phyloP scores from a whole-genome alignment of 129 eudicot species.

The Gnaphalium uliginosum region DNA sequence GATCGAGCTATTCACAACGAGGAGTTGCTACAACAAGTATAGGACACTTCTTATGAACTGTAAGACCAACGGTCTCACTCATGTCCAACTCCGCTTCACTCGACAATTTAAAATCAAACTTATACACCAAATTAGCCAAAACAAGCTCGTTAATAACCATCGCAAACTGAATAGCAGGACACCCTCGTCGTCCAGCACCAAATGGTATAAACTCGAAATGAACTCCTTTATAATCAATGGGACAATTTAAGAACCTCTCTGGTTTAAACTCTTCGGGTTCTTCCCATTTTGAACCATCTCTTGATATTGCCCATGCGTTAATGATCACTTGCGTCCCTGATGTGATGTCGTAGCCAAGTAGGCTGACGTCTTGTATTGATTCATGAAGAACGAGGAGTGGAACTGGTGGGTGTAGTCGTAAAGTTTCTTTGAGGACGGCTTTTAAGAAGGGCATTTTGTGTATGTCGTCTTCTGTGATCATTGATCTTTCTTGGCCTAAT shows the following conservation, averaged over 20 bases:
- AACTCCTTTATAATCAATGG: conserved; percentile 46
- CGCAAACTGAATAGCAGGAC: conserved; percentile 60
- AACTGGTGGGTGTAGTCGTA: conserved; percentile 47
- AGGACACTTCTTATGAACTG: conserved; percentile 44
- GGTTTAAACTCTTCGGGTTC: conserved; percentile 57
- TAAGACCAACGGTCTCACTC: conserved; percentile 46
- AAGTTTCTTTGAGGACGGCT: conserved; percentile 58
- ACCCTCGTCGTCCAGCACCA: conserved; percentile 77
- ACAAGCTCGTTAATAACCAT: conserved; percentile 44
- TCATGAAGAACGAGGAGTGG: conserved; percentile 54
- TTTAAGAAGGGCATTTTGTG: conserved; percentile 53
- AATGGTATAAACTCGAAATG: conserved; percentile 68
- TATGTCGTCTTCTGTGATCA: conserved; percentile 46
- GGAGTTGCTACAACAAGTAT: conserved; percentile 36
- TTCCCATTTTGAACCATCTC: conserved; percentile 53
- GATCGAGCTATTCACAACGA: neutral
- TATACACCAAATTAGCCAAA: conserved; percentile 53
- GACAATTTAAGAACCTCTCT: conserved; percentile 52
- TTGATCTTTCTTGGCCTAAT: conserved; percentile 34
- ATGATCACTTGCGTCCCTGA: conserved; percentile 47
- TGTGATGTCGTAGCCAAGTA: conserved; percentile 52
- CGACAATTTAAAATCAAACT: conserved; percentile 45
- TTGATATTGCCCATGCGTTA: conserved; percentile 66
- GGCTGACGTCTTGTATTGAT: conserved; percentile 41
- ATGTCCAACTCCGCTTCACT: conserved; percentile 55